A percentile compares a stretch with the other conserved stretches of the same genome.
These are phyloP conservation scores for Spergularia azorica DNA, from an alignment of 179 eudicot species.

Conservation along the genomic window DNA sequence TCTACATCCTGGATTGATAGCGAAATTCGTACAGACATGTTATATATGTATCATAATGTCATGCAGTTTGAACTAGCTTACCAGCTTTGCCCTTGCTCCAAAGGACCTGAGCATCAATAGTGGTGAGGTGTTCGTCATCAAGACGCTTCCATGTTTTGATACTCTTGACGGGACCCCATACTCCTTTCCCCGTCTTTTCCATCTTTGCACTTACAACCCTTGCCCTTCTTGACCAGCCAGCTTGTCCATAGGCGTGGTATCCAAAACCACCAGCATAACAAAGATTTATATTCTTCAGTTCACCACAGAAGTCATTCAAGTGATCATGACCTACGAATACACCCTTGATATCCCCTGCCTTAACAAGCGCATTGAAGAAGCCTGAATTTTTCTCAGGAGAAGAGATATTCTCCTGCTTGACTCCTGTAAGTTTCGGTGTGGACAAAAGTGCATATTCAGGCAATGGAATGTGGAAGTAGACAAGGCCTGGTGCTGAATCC, in stretches of 20 bases:
- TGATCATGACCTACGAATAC: conserved; percentile 93
- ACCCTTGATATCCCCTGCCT: conserved; percentile 88
- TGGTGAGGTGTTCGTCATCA: conserved; percentile 65
- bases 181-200: conserved; percentile 58
- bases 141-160: conserved; percentile 91
- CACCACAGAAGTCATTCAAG: conserved; percentile 87
- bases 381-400: conserved; percentile 73
- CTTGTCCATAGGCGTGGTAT: conserved; percentile 96
- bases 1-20: too few relatives aligned
- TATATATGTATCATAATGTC: background rate
- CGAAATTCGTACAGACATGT: too few relatives aligned
- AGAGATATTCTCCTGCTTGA: conserved; percentile 80
- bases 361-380: conserved; percentile 75
- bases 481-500: conserved; percentile 77
- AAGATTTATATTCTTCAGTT: conserved; percentile 63
- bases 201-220: conserved; percentile 70
- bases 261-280: conserved; percentile 98
- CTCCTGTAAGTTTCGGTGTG: conserved; percentile 74
- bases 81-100: conserved; percentile 66
- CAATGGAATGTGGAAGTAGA: conserved; percentile 88
- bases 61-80: conserved; percentile 27
- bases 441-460: conserved; percentile 75
- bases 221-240: conserved; percentile 92
- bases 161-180: conserved; percentile 75
- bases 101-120: conserved; percentile 65